Conservation (phyloP, 2,329 filamentous ascomycete species). For the Lachnellula suecica region DNA sequence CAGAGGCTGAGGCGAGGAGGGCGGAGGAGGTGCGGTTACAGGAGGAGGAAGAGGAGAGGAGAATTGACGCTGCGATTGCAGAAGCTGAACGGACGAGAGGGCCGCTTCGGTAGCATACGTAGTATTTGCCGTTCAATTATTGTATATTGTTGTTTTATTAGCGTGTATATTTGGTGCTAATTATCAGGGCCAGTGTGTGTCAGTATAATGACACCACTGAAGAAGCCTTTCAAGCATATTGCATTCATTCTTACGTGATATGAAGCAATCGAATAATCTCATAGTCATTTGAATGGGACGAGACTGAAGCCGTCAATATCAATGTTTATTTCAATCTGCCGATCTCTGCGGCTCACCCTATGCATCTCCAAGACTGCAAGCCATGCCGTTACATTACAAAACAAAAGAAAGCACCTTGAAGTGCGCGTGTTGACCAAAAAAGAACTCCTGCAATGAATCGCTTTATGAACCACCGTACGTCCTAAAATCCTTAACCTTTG, state of each 20-base stretch:
- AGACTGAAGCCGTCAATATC: not conserved
- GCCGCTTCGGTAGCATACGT: not conserved
- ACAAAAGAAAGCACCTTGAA: not conserved
- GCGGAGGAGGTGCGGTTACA: conserved; percentile 4
- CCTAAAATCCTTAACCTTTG: not conserved
- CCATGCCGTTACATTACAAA: not conserved
- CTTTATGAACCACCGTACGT: not conserved
- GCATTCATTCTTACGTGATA: not conserved
- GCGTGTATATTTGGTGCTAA: not conserved
- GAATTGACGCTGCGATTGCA: conserved; percentile 31
- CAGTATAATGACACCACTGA: not conserved
- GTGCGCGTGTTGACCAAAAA: not conserved
- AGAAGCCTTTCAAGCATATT: not conserved
- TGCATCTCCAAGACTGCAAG: not conserved
- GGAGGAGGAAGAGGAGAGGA: conserved; percentile 31
- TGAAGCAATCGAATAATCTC: not conserved
- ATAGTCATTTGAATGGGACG: not conserved
- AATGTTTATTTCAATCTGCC: not conserved
- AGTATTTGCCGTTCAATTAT: not conserved
- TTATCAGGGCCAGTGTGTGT: not conserved
- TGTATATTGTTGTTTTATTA: not conserved
- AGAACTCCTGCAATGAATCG: conserved; percentile 1
- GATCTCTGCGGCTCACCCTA: not conserved
- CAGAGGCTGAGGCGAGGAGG: conserved; percentile 25
- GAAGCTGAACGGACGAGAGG: conserved; percentile 19